phyloP scores from a whole-genome alignment of 768 basidiomycete genomes.

The Calocybe cyanea region DNA sequence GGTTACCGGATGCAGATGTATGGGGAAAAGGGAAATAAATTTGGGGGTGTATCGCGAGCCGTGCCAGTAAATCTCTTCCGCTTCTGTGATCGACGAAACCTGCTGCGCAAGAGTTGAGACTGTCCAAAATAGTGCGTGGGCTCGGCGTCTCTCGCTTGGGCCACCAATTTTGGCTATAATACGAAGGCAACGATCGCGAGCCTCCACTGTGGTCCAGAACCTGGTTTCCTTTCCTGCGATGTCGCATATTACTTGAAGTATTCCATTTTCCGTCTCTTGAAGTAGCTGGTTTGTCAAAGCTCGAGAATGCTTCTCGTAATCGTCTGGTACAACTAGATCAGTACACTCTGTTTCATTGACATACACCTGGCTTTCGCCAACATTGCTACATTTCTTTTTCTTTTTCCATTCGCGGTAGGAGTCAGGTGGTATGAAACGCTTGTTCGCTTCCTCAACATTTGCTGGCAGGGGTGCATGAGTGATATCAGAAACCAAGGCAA shows the following conservation, averaged over 20 bases:
- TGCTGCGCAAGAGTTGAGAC: conserved; percentile 13
- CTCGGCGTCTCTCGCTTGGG: conserved; percentile 57
- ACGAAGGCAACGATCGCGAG: conserved; percentile 64
- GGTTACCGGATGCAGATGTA: conserved; percentile 44
- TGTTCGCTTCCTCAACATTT: conserved; percentile 52
- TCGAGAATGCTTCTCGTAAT: conserved; percentile 56
- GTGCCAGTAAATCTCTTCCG: conserved; percentile 54
- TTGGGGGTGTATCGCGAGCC: conserved; percentile 51
- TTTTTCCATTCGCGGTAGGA: conserved; percentile 61
- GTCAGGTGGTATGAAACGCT: conserved; percentile 59
- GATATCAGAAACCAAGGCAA: conserved; percentile 81
- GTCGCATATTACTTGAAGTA: conserved; percentile 61
- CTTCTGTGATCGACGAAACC: conserved; percentile 20
- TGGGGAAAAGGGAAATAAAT: conserved; percentile 57
- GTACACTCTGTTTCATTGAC: too few relatives aligned
- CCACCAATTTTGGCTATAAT: conserved; percentile 84
- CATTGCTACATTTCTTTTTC: conserved; percentile 24
- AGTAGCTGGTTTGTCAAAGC: conserved; percentile 69
- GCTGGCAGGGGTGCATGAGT: conserved; percentile 68
- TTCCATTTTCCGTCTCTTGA: conserved; percentile 65
- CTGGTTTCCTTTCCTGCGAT: conserved; percentile 32
- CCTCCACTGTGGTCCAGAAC: conserved; percentile 83
- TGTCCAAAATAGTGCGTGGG: conserved; percentile 53
- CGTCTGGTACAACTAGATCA: conserved; percentile 26
- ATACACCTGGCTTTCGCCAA: conserved; percentile 17